phyloP scores from a whole-genome alignment of 2,329 filamentous ascomycete species.

The Sclerotinia borealis region DNA sequence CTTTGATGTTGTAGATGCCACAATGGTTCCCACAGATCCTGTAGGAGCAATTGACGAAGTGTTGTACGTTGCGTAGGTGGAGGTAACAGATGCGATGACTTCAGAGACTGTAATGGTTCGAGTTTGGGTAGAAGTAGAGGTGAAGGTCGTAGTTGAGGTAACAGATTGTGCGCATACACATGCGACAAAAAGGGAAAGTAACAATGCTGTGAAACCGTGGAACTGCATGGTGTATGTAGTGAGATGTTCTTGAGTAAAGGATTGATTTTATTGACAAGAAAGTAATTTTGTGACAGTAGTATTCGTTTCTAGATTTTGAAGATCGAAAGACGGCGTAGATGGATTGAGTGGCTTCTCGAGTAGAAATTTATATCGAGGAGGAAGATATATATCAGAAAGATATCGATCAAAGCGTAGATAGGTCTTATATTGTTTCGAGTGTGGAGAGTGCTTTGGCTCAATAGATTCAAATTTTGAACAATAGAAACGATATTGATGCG shows the following conservation, averaged over 20 bases:
- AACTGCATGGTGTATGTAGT: slow-evolving; percentile 10
- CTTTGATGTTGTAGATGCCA: neutral
- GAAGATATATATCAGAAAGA: slow-evolving; percentile 6
- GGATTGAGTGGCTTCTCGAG: neutral
- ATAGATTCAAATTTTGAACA: neutral
- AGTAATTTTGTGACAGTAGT: neutral
- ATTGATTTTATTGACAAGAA: slow-evolving; percentile 4
- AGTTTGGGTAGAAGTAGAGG: neutral
- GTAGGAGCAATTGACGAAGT: neutral
- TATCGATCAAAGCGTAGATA: neutral
- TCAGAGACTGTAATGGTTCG: slow-evolving; percentile 9
- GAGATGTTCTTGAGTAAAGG: neutral
- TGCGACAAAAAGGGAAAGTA: slow-evolving; percentile 9
- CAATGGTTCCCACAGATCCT: neutral
- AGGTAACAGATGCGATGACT: slow-evolving; percentile 2
- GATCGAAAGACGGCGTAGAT: neutral
- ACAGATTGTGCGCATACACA: slow-evolving; percentile 2
- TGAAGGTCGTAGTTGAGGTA: neutral
- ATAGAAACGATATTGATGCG: neutral
- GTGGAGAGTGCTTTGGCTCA: neutral
- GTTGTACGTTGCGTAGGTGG: slow-evolving; percentile 2
- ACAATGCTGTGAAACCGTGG: slow-evolving; percentile 2
- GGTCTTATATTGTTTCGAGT: neutral
- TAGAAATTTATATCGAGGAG: neutral
- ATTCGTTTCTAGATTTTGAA: neutral